Base-by-base conservation (phyloP, 2,329 filamentous ascomycete species). In the Thelonectria blattea region DNA sequence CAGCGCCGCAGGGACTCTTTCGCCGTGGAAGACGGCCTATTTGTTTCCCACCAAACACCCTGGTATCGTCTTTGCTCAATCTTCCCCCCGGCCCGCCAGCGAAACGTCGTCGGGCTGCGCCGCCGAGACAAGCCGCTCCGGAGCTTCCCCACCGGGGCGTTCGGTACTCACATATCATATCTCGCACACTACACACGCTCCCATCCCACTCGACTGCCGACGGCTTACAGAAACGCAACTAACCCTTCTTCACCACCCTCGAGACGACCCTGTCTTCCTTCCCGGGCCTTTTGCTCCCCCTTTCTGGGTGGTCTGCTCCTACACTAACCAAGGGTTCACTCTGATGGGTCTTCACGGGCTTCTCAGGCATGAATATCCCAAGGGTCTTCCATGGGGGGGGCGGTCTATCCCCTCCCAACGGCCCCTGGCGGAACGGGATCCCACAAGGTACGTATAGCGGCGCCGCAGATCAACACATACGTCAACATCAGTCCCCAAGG, bases 131-230 rank as follows among this genome's bases (percentile, higher is more conserved):
- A 60, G 42, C 47, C 41, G 57, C 24, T 43, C 30, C 46, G 47
- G 57, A 51, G 48, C 10, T 24, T 59, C 57, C 42, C 57, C 51
- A 55, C 57, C 46, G 37, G 27, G 51, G 57, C 51, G 51, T 59
- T 51, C 57, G 56, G 56, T 53, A 53, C 41, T 58, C 24, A 41
- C 27, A 8, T 37, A n/a, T 41, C 39, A 30, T 15, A 46, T 14
- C 27, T 30, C 8, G 9, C 27, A 30, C 27, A 9, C 27, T 7
- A 7, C 27, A 30, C 27, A 10, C n/a, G n/a, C 27, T 46, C 14
- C 32, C 50, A 52, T 58, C 56, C 51, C 46, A 54, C 46, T 58
- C 41, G 51, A 59, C 57, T 59, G 11, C 57, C 46, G 51, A 47
- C 39, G n/a, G 56, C 45, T 58, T 37, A 53, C 43, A 24, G 17